phyloP scores from a whole-genome alignment of 768 basidiomycete species.

The Naganishia onofrii region DNA sequence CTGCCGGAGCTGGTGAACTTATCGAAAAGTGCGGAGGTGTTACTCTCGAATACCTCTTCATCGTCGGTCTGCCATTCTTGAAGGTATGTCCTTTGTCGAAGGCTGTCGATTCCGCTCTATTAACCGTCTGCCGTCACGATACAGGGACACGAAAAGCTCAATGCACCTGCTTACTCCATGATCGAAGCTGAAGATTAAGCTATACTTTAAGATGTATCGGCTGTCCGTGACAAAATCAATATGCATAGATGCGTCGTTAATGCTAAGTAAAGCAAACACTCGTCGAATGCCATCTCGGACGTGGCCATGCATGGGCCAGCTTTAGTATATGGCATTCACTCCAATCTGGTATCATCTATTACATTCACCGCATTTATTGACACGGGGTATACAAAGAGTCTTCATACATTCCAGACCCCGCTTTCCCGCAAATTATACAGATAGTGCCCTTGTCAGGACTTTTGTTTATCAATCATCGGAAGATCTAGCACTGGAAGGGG shows the following conservation, averaged over 20 bases:
- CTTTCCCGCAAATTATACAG: slow-evolving; percentile 13
- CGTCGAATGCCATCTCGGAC: neutral
- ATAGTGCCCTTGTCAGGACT: neutral
- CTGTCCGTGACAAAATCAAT: neutral
- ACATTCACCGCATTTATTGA: neutral
- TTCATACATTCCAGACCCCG: neutral
- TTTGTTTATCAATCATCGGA: neutral
- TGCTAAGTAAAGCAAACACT: neutral
- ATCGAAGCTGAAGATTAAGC: slow-evolving; percentile 67
- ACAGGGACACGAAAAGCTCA: slow-evolving; percentile 71
- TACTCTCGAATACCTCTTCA: slow-evolving; percentile 88
- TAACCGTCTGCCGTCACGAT: slow-evolving; percentile 42
- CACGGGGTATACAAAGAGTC: slow-evolving; percentile 3
- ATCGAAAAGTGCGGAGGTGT: slow-evolving; percentile 77
- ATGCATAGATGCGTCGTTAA: slow-evolving; percentile 8
- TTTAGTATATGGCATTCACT: neutral
- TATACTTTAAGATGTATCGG: neutral
- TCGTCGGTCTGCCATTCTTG: slow-evolving; percentile 64
- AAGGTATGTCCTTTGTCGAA: slow-evolving; percentile 35
- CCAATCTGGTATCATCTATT: slow-evolving; percentile 15
- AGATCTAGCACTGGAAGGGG: slow-evolving; percentile 35
- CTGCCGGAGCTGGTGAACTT: slow-evolving; percentile 85
- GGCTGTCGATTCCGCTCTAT: neutral
- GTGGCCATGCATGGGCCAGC: neutral
- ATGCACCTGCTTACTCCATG: slow-evolving; percentile 85